phyloP scores from a whole-genome alignment of 495 filamentous ascomycete species.

The Bacidia rubella region DNA sequence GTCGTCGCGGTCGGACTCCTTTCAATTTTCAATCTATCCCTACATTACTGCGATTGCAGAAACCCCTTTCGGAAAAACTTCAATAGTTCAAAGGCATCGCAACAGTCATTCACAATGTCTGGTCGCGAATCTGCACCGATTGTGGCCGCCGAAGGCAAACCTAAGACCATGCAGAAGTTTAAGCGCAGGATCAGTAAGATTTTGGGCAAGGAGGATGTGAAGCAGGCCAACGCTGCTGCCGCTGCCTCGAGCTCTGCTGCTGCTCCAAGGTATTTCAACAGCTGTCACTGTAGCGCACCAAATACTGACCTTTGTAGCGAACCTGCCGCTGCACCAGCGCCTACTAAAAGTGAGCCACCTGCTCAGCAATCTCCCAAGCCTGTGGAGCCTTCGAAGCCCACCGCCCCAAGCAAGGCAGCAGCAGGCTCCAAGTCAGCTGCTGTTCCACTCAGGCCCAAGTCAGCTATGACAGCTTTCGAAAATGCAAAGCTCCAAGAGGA shows the following conservation, averaged over 20 bases:
- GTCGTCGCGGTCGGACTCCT: no score
- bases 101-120: background rate
- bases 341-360: background rate
- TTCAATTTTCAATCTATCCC: no score
- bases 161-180: conserved; percentile 48
- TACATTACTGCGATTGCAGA: no score
- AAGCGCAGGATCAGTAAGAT: conserved; percentile 51
- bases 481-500: conserved; percentile 47
- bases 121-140: background rate
- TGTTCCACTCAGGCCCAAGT: conserved; percentile 2
- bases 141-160: conserved; percentile 33
- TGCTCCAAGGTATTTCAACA: conserved; percentile 22
- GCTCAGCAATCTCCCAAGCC: conserved; percentile 9
- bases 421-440: conserved; percentile 2
- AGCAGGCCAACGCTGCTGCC: conserved; percentile 21
- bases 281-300: background rate
- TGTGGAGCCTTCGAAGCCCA: conserved; percentile 2
- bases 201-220: conserved; percentile 39
- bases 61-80: no score
- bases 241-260: conserved; percentile 19
- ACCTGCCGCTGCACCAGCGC: conserved; percentile 1
- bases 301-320: conserved; percentile 4
- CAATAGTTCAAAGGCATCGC: background rate
- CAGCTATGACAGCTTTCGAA: conserved; percentile 13
- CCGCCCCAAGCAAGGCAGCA: conserved; percentile 11